Evolutionary conservation across 352 stramenopile species (phyloP).

Genomic region (Globisporangium cylindrosporum): DNA sequence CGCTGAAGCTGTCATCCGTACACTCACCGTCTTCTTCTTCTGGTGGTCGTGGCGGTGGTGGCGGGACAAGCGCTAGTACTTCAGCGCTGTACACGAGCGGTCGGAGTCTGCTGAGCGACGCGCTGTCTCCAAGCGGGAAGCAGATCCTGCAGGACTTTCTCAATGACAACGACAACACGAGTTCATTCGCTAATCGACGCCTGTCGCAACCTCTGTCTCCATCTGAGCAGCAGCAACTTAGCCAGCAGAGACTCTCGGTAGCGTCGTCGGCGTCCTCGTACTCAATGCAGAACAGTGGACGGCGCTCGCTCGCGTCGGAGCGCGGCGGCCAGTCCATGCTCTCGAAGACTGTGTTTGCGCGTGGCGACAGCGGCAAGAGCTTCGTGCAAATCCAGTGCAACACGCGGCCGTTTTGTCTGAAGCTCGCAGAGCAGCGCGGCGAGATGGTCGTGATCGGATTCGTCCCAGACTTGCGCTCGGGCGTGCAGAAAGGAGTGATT

Average conservation of each 20-base stretch:
- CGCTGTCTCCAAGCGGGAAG: conserved; percentile 50
- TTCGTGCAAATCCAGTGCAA: conserved; percentile 51
- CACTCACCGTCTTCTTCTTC: conserved; percentile 17
- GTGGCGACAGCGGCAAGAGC: conserved; percentile 16
- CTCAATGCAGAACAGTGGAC: not conserved
- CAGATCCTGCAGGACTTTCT: conserved; percentile 52
- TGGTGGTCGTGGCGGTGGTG: not conserved
- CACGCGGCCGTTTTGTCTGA: conserved; percentile 45
- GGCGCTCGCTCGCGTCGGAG: not conserved
- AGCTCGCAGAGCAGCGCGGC: conserved; percentile 36
- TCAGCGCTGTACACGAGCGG: conserved; percentile 17
- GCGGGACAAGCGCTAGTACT: not conserved
- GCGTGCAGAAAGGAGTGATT: conserved; percentile 26
- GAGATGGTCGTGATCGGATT: conserved; percentile 55
- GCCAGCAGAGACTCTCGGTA: not conserved
- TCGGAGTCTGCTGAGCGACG: conserved; percentile 49
- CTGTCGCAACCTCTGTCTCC: not conserved
- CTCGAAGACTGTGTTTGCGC: conserved; percentile 23
- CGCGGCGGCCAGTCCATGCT: conserved; percentile 17
- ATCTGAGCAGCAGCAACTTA: not conserved
- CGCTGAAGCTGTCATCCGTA: conserved; percentile 6
- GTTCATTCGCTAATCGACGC: not conserved
- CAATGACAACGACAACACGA: conserved; percentile 11
- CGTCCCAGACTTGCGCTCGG: conserved; percentile 23
- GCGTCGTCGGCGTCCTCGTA: conserved; percentile 1